Conservation (phyloP, 2,329 filamentous ascomycete genomes). For the Venturia oleaginea region DNA sequence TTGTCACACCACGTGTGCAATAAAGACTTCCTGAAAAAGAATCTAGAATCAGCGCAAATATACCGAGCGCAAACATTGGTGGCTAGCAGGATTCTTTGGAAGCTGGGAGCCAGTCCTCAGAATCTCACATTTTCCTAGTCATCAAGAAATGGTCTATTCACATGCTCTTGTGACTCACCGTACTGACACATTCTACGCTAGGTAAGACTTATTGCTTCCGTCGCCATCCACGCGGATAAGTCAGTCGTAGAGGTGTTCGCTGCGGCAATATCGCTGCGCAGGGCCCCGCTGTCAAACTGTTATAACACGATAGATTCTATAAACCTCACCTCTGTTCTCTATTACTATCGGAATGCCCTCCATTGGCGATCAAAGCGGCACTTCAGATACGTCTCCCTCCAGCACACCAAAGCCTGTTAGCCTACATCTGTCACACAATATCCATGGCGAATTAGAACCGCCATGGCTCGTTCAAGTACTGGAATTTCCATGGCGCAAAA, state of each 20-base stretch:
- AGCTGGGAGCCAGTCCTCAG: too few relatives aligned
- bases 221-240: neutral
- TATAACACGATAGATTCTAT: neutral
- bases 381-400: neutral
- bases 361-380: neutral
- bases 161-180: too few relatives aligned
- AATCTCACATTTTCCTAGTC: too few relatives aligned
- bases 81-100: too few relatives aligned
- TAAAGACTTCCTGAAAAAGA: too few relatives aligned
- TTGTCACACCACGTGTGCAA: too few relatives aligned
- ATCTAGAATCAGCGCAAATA: too few relatives aligned
- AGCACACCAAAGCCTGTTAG: neutral
- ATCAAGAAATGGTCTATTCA: too few relatives aligned
- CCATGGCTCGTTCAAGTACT: neutral
- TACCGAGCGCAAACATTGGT: too few relatives aligned
- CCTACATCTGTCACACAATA: neutral
- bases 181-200: neutral
- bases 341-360: neutral
- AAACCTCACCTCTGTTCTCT: neutral
- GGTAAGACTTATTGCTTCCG: neutral
- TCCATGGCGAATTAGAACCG: neutral
- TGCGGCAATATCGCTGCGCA: neutral
- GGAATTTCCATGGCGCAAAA: neutral
- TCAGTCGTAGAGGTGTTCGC: neutral
- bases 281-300: neutral